phyloP scores from a whole-genome alignment of 768 basidiomycete species.

The Boletus huronensis region DNA sequence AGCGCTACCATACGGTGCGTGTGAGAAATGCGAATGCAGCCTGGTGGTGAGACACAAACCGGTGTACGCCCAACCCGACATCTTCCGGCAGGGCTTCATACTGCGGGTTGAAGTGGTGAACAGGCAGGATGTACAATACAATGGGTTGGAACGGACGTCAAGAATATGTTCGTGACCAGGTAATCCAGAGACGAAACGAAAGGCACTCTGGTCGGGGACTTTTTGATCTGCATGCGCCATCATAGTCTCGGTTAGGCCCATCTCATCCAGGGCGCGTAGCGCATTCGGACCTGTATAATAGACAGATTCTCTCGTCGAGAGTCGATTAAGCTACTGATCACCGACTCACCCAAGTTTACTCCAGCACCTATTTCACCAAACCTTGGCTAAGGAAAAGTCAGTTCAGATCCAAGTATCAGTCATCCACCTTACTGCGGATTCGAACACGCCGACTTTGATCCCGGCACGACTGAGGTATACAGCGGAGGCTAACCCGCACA shows the following conservation, averaged over 20 bases:
- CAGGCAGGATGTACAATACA: not conserved
- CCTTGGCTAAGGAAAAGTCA: constrained; percentile 32
- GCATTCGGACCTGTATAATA: constrained; percentile 45
- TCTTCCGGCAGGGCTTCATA: constrained; percentile 35
- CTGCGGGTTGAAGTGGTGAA: constrained; percentile 17
- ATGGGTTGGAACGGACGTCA: constrained; percentile 32
- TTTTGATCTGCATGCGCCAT: constrained; percentile 36
- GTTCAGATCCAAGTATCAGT: not conserved
- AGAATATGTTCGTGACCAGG: constrained; percentile 43
- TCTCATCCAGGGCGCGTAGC: constrained; percentile 39
- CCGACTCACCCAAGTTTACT: constrained; percentile 43
- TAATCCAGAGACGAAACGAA: constrained; percentile 42
- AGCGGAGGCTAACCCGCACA: constrained; percentile 51
- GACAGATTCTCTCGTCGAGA: not conserved
- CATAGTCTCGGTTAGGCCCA: constrained; percentile 44
- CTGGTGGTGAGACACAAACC: constrained; percentile 27
- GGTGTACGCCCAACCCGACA: constrained; percentile 43
- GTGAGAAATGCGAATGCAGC: not conserved
- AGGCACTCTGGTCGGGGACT: constrained; percentile 30
- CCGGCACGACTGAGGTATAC: constrained; percentile 41
- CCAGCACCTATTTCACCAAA: constrained; percentile 57
- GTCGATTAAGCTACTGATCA: not conserved
- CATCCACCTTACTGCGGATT: constrained; percentile 40
- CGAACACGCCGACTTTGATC: constrained; percentile 48
- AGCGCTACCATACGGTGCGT: constrained; percentile 34